These are phyloP conservation scores for Potentilla sterilis DNA, from an alignment of 306 rosid species.

Conservation along the genomic window DNA sequence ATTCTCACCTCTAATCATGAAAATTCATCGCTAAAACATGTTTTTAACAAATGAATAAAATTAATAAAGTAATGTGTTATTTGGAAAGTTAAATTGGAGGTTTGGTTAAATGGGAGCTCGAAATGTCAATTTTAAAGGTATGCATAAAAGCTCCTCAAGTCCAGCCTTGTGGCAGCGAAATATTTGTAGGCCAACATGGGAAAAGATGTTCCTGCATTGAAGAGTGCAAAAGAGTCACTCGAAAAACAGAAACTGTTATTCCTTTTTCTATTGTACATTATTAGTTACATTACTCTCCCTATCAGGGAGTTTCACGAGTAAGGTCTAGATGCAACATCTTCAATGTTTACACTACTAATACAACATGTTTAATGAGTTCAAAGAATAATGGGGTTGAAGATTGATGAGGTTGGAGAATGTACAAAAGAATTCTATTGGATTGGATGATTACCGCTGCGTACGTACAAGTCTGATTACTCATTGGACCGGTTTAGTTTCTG, in stretches of 20 bases:
- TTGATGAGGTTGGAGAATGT: not conserved
- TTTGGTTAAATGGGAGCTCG: no score
- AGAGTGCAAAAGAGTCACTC: no score
- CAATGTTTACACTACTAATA: conserved; percentile 1
- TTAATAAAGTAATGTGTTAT: no score
- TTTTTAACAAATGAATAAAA: no score
- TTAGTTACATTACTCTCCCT: not conserved
- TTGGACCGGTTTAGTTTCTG: conserved; percentile 6
- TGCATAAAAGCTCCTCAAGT: no score
- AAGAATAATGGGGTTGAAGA: conserved; percentile 21
- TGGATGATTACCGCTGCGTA: not conserved
- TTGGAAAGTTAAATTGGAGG: no score
- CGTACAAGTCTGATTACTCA: not conserved
- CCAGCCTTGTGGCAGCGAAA: no score
- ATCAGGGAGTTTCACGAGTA: not conserved
- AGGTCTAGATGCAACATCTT: not conserved
- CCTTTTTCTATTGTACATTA: not conserved
- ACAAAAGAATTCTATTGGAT: conserved; percentile 9
- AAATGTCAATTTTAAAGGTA: no score
- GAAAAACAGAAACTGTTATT: not conserved
- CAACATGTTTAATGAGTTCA: conserved; percentile 15
- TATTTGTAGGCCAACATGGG: no score
- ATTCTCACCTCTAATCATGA: no score
- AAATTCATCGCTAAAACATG: no score
- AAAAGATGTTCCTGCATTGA: no score